Base-by-base conservation (phyloP, 2,329 filamentous ascomycete species). In the Alternaria arbusti region DNA sequence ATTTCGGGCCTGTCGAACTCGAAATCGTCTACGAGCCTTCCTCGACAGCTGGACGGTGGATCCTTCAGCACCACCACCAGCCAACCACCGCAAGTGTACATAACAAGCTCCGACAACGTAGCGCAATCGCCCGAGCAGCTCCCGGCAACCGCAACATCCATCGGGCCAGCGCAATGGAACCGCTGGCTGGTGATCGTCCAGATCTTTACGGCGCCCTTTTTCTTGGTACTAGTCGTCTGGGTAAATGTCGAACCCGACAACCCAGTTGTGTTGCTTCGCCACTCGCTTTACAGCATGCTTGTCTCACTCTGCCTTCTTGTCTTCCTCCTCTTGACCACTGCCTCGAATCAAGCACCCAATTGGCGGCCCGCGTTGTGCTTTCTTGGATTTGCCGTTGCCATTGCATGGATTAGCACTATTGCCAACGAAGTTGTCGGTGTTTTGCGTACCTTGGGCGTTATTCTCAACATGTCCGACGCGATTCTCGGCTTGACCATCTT, bases 401-500 rank as follows among this genome's bases (percentile, higher is more conserved):
- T 98, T 61, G 91, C 93, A 23, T 99, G 96, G 96, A 97, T 98
- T 71, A 96, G 93, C 43, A 96, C 93, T 2, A 94, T 99, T 71
- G 95, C 96, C 2, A 93, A 93, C 36, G 95, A 99, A 82, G 96
- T 99, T 6, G 96, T 99, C 6, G 94, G 93, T 30, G 91, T 97
- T 6, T 86, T 99, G 67, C 98, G 99, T 81, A 91, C 96, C 1
- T 84, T 98, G 52, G 96, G 96, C 9, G 92, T 98, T 28, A 93
- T 99, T 54, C 84, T 97, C 59, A 90, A 92, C 74, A 99, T 99
- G 76, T 96, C 91, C 15, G 96, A 99, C 80, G 96, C 96, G 5
- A 93, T 99, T 66, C 86, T 99, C 11, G 96, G 96, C 2, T 86
- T 99, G 55, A 99, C 96, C 15, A 90, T 99, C 58, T 99, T 99